Conservation (phyloP, 2,329 filamentous ascomycete species). For the Beauveria australis region DNA sequence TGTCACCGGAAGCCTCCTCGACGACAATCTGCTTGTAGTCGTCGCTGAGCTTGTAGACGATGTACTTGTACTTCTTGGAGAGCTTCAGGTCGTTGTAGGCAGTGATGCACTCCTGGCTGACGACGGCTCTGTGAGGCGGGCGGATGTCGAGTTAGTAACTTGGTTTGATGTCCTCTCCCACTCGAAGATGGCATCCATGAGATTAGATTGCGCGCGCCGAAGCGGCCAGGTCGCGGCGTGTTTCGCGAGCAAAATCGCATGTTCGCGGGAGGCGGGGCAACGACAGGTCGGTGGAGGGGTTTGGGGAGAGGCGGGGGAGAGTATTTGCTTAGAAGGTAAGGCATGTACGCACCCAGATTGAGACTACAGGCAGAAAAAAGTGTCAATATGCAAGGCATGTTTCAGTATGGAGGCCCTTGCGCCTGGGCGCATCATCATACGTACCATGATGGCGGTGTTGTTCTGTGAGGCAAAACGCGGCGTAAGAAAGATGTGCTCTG, state of each 20-base stretch:
- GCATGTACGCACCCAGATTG: constrained; percentile 55
- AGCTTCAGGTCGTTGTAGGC: constrained; percentile 79
- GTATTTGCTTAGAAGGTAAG: constrained; percentile 13
- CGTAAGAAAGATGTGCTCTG: constrained; percentile 3
- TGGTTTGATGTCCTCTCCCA: not conserved
- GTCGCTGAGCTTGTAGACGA: constrained; percentile 82
- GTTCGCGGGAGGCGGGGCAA: constrained; percentile 4
- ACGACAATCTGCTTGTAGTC: constrained; percentile 76
- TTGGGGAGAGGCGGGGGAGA: constrained; percentile 6
- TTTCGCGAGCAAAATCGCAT: constrained; percentile 1
- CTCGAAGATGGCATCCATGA: not conserved
- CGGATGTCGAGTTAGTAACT: not conserved
- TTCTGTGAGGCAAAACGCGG: not conserved
- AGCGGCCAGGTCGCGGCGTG: not conserved
- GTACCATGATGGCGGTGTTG: constrained; percentile 10
- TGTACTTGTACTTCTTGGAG: constrained; percentile 72
- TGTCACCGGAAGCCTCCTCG: constrained; percentile 60
- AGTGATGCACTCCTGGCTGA: constrained; percentile 62
- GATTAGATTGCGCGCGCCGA: too few species aligned
- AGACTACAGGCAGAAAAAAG: constrained; percentile 38
- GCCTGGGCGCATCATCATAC: constrained; percentile 1
- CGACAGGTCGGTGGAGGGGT: constrained; percentile 6
- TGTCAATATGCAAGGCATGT: not conserved
- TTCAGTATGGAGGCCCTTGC: not conserved
- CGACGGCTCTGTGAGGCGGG: constrained; percentile 50